A percentile compares a stretch with the other conserved stretches of the same genome.
These are phyloP conservation scores for Anisodus acutangulus DNA, from an alignment of 257 asterid genomes.

Conservation along the genomic window DNA sequence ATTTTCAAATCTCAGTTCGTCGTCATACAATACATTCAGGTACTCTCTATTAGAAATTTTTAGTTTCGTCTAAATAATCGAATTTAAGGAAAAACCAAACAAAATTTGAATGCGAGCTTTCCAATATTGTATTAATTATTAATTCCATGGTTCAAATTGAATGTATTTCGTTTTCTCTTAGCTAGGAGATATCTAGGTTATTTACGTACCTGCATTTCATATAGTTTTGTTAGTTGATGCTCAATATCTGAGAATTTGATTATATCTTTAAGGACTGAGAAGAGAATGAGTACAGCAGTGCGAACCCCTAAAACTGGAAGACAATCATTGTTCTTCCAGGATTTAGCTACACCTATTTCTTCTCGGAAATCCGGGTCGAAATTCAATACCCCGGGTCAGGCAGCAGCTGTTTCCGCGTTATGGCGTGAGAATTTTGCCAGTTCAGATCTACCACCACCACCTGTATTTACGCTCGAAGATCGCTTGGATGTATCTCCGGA, in stretches of 20 bases:
- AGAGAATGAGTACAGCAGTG: conserved; percentile 58
- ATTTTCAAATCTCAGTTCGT: conserved; percentile 22
- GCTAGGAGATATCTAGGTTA: not conserved
- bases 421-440: conserved; percentile 91
- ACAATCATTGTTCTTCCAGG: conserved; percentile 83
- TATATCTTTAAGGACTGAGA: conserved; percentile 26
- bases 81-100: not conserved
- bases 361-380: conserved; percentile 73
- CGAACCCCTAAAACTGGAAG: conserved; percentile 86
- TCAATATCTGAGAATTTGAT: not conserved
- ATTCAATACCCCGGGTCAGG: conserved; percentile 81
- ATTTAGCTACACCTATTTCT: conserved; percentile 82
- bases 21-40: conserved; percentile 12
- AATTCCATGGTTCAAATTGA: not conserved
- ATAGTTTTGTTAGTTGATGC: not conserved
- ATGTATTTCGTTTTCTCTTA: not conserved
- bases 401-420: conserved; percentile 92
- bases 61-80: not conserved
- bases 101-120: not conserved
- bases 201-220: not conserved
- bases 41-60: not conserved
- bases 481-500: conserved; percentile 78
- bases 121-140: not conserved
- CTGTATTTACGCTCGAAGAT: conserved; percentile 88
- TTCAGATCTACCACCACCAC: conserved; percentile 98